Evolutionary conservation across 164 flowering plant species (phyloP), one percentile per base, ranked within the genome.

Genomic region (Dillenia suffruticosa): DNA sequence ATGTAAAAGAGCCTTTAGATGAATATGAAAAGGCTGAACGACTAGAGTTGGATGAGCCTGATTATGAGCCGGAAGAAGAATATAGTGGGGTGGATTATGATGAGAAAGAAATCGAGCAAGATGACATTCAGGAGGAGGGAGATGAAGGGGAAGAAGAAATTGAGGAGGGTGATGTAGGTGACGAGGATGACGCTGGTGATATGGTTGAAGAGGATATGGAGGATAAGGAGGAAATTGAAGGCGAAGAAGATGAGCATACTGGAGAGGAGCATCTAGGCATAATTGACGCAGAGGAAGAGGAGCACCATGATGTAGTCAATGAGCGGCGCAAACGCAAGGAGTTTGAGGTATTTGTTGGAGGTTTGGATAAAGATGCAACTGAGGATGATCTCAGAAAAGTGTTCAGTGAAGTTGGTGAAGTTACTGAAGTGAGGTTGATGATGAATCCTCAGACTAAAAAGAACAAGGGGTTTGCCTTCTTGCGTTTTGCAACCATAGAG

Each of bases 321-420:
- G 98, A 93, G 77, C 81, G 95, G 70, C 90, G 97, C 40, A 93
- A 93, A 73, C 74, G 95, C n/a, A 93, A 93, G 72, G 98, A 93
- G 72, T 93, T 81, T 84, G 98, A 93, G 69, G 80, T 93, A 43
- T 93, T 93, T 86, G 94, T 93, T 72, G 97, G 97, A 12, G 97
- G 98, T 43, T 73, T 93, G 76, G 96, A 88, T 74, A 93, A 93
- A 74, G 96, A 90, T 79, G 97, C 87, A 43, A 78, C 88, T 68
- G 98, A 89, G 68, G 81, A 71, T 51, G 98, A 93, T 75, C 86
- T 93, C 9, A 82, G 66, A 77, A 84, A 90, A 75, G 91, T 81
- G 12, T 93, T 93, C 56, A 66, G 85, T 70, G 77, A 65, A 67
- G 89, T 89, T 60, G 98, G 98, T 26, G 93, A 83, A 64, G 77